Conservation (phyloP, 805 yeast species). For the Metschnikowia baotianmanensis region DNA sequence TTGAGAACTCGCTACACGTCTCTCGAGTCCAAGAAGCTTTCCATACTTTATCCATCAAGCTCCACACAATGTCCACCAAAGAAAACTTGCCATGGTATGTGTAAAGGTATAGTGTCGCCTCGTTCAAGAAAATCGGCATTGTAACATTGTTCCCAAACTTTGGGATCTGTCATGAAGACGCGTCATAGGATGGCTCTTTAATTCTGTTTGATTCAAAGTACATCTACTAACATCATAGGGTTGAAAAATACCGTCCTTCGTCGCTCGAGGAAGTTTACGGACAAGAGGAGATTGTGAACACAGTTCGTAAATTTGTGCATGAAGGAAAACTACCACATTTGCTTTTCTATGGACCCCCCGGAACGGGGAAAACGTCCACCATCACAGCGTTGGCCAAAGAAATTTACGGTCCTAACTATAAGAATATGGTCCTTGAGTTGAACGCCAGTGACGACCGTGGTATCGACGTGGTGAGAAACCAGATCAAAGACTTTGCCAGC, state of each 20-base stretch:
- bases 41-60: background rate
- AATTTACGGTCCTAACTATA: slow-evolving; percentile 76
- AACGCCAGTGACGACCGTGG: slow-evolving; percentile 98
- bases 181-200: too few species aligned
- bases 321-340: slow-evolving; percentile 87
- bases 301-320: slow-evolving; percentile 80
- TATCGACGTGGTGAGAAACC: slow-evolving; percentile 96
- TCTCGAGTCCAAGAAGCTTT: too few species aligned
- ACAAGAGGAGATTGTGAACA: slow-evolving; percentile 79
- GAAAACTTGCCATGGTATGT: slow-evolving; percentile 24
- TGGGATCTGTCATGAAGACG: too few species aligned
- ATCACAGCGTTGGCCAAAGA: slow-evolving; percentile 84
- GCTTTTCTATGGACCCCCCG: slow-evolving; percentile 93
- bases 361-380: slow-evolving; percentile 90
- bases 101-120: background rate
- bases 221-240: slow-evolving; percentile 50
- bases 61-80: slow-evolving; percentile 9
- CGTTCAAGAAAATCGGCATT: background rate
- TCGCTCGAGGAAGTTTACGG: slow-evolving; percentile 87
- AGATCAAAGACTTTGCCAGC: slow-evolving; percentile 92
- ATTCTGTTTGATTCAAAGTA: too few species aligned
- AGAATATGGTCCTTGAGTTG: slow-evolving; percentile 88
- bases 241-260: slow-evolving; percentile 91
- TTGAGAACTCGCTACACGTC: slow-evolving; percentile 2
- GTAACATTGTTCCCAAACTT: too few species aligned